Evolutionary conservation across 108 stramenopile species (phyloP).

Genomic region (Skeletonema marinoi): DNA sequence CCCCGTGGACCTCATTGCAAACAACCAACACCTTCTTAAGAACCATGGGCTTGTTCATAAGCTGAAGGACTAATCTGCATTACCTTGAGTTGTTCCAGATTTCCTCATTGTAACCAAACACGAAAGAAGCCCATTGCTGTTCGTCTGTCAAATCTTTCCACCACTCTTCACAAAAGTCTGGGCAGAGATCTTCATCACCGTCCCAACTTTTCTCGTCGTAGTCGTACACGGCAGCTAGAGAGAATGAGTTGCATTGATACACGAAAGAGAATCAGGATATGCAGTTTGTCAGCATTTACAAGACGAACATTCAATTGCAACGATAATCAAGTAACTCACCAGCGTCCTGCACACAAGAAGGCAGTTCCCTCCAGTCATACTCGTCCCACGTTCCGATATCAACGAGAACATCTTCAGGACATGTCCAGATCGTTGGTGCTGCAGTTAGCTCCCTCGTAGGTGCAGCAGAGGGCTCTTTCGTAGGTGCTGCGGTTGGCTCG

Average conservation of each 20-base stretch:
- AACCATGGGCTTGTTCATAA: too few relatives aligned
- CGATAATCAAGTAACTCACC: too few relatives aligned
- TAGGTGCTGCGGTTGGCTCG: slow-evolving; percentile 9
- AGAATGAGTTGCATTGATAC: too few relatives aligned
- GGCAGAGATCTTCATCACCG: background rate
- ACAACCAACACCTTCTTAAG: too few relatives aligned
- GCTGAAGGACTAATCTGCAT: too few relatives aligned
- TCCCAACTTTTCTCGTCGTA: background rate
- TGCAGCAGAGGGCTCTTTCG: background rate
- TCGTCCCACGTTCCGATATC: background rate
- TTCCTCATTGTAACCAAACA: background rate
- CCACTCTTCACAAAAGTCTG: background rate
- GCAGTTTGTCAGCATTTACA: background rate
- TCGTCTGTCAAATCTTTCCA: background rate
- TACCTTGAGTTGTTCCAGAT: background rate
- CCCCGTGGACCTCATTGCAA: too few relatives aligned
- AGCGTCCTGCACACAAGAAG: background rate
- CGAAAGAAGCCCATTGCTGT: background rate
- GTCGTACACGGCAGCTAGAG: background rate
- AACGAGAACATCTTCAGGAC: background rate
- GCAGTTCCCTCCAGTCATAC: background rate
- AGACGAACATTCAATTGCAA: background rate
- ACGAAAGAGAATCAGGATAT: too few relatives aligned
- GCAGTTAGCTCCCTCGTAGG: background rate
- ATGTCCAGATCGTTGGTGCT: background rate